Evolutionary conservation across 164 flowering plant genomes (phyloP), one percentile per base, ranked within the genome.

Genomic region (Umbilicus rupestris): DNA sequence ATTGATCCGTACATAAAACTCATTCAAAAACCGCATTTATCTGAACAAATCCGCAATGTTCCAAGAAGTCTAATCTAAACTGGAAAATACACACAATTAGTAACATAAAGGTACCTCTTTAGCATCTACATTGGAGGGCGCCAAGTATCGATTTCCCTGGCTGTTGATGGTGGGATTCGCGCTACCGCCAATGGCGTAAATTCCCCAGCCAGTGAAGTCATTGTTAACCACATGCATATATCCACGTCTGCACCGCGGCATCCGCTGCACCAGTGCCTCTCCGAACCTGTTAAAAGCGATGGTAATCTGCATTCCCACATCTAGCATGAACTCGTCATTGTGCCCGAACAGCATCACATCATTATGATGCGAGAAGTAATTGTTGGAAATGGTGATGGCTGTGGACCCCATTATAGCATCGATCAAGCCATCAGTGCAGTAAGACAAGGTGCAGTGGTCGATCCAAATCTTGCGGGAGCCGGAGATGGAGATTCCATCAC

Each of bases 1-100:
- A 7, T 79, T 83, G n/a, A 59, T 16, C 15, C 62, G 11, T 16
- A 46, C 50, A 46, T 17, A 16, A 46, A 16, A 46, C 33, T 4
- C 50, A 59, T 29, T 3, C 63, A 59, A 19, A 29, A 28, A 24
- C 63, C 6, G 9, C 17, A 35, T 35, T 35, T 3, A 35, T 35
- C 37, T 7, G n/a, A n/a, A 35, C 37, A 35, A 35, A 35, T 35
- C 37, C 4, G 7, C 37, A 35, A 35, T 35, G 37, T 35, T 35
- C n/a, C n/a, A n/a, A n/a, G n/a, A n/a, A n/a, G n/a, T n/a, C n/a
- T n/a, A n/a, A n/a, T n/a, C n/a, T n/a, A n/a, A n/a, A n/a, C n/a
- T n/a, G n/a, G n/a, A n/a, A n/a, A n/a, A n/a, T n/a, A n/a, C n/a
- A 7, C 22, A 1, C 39, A 28, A 19, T 1, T 31, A 15, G 10